phyloP scores from a whole-genome alignment of 116 monocot genomes.

The Posidonia oceanica region DNA sequence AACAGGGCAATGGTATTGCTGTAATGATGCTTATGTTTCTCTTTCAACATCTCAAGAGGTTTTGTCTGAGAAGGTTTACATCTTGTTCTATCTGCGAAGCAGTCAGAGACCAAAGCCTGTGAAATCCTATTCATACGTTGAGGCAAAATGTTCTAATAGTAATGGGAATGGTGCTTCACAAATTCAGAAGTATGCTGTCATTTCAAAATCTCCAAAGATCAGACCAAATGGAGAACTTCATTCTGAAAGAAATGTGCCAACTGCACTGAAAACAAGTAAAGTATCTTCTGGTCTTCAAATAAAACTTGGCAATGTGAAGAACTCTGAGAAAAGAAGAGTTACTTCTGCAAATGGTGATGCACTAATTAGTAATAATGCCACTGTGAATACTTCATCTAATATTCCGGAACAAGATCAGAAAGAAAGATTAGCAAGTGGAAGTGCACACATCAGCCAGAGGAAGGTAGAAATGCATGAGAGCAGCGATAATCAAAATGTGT shows the following conservation, averaged over 20 bases:
- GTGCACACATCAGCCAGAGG: background rate
- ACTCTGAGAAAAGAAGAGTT: constrained; percentile 19
- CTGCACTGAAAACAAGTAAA: constrained; percentile 34
- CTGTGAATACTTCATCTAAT: constrained; percentile 1
- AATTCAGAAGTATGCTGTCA: constrained; percentile 4
- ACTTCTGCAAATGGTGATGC: constrained; percentile 31
- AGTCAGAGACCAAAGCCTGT: constrained; percentile 29
- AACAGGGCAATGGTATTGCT: constrained; percentile 85
- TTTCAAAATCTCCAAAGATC: constrained; percentile 8
- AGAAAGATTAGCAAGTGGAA: background rate
- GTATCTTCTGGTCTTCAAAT: constrained; percentile 24
- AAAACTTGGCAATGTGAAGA: constrained; percentile 33
- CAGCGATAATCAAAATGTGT: background rate
- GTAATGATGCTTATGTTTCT: constrained; percentile 87
- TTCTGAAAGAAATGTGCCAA: constrained; percentile 20
- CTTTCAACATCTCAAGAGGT: constrained; percentile 75
- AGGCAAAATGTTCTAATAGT: constrained; percentile 1
- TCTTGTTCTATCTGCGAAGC: constrained; percentile 76
- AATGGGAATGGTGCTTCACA: constrained; percentile 20
- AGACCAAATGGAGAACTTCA: constrained; percentile 24
- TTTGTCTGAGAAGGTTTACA: constrained; percentile 94
- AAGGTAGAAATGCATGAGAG: background rate
- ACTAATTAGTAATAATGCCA: background rate
- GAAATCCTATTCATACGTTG: background rate
- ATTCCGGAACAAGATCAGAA: background rate